These are phyloP conservation scores for Furcasterigmium furcatum DNA, from an alignment of 2,329 filamentous ascomycete species.

Conservation along the genomic window DNA sequence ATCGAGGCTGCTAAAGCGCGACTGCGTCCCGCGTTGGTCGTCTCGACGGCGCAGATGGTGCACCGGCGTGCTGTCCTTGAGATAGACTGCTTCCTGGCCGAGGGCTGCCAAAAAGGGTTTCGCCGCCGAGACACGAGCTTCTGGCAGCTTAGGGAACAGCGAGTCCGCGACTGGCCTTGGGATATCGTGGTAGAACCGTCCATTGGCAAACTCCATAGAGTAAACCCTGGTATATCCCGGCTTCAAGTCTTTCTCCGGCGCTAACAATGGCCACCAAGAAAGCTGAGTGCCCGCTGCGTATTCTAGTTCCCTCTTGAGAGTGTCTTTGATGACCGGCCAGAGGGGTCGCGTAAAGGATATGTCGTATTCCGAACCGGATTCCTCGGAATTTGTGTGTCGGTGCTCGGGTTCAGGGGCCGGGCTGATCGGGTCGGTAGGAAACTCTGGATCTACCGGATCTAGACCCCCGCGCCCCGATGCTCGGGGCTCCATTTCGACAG, in stretches of 20 bases:
- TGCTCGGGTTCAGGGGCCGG: no score
- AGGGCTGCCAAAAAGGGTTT: not conserved
- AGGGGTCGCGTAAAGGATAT: not conserved
- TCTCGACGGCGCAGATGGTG: no score
- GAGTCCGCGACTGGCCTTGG: not conserved
- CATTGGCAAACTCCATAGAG: not conserved
- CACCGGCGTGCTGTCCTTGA: not conserved
- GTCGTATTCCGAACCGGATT: not conserved
- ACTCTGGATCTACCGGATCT: no score
- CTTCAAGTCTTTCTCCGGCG: not conserved
- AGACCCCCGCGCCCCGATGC: no score
- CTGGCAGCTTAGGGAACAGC: not conserved
- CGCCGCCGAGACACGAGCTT: not conserved
- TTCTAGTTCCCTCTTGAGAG: not conserved
- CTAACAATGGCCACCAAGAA: not conserved
- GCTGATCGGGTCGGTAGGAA: no score
- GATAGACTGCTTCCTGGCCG: not conserved
- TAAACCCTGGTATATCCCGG: not conserved
- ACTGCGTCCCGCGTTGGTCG: no score
- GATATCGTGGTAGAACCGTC: not conserved
- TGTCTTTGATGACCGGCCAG: not conserved
- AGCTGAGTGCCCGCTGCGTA: not conserved
- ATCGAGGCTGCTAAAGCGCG: no score
- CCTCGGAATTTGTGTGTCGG: not conserved
- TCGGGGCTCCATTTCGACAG: no score